A percentile compares a stretch with the other conserved stretches of the same genome.
phyloP scores from a whole-genome alignment of 805 yeast species.

The Monosporozyma servazzii region DNA sequence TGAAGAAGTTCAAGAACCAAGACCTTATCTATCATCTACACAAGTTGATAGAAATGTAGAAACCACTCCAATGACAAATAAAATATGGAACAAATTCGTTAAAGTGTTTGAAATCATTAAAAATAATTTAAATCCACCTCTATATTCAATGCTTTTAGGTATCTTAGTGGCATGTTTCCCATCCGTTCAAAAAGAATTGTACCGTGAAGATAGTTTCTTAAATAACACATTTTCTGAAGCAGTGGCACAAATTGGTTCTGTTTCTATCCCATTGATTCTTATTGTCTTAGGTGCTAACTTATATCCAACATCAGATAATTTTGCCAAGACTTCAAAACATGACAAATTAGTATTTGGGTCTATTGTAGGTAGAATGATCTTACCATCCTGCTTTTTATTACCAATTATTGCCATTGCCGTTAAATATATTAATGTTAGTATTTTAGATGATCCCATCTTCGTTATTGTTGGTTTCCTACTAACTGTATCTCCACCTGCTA shows the following conservation, averaged over 20 bases:
- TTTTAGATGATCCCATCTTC: constrained; percentile 74
- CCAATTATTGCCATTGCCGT: constrained; percentile 60
- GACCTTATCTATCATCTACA: not conserved
- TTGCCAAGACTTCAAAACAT: constrained; percentile 56
- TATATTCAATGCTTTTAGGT: constrained; percentile 65
- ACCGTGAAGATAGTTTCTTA: constrained; percentile 49
- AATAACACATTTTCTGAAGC: constrained; percentile 59
- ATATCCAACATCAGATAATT: constrained; percentile 57
- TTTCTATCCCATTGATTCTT: constrained; percentile 68
- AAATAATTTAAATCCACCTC: constrained; percentile 68
- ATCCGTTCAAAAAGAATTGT: constrained; percentile 46
- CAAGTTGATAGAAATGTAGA: not conserved
- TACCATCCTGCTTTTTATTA: constrained; percentile 58
- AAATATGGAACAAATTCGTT: constrained; percentile 8
- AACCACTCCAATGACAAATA: constrained; percentile 1
- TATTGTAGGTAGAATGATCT: constrained; percentile 64
- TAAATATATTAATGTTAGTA: constrained; percentile 54
- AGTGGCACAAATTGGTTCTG: constrained; percentile 57
- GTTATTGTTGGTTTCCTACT: constrained; percentile 65
- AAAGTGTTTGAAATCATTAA: constrained; percentile 22
- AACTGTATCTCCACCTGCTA: constrained; percentile 76
- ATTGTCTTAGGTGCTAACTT: constrained; percentile 73
- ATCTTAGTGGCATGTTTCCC: constrained; percentile 63
- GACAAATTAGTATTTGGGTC: constrained; percentile 59
- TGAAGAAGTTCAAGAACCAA: not conserved